Base-by-base conservation (phyloP, 306 rosid genomes). In the Amphicarpaea edgeworthii region DNA sequence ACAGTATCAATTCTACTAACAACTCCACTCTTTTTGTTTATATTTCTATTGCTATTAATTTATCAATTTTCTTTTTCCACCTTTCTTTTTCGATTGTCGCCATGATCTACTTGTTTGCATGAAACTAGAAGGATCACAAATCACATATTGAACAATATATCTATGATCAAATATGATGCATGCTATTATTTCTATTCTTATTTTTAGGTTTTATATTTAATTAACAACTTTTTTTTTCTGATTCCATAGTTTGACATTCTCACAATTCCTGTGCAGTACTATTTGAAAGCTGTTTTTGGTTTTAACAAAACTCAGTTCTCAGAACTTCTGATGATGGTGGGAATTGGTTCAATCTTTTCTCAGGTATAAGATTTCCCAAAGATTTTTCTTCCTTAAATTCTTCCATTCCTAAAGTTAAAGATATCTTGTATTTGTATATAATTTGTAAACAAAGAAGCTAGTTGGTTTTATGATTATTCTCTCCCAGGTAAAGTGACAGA, bases 291-390 rank as follows among this genome's bases (percentile, higher is more conserved):
- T 5, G 91, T 74, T 72, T 93, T 90, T 63, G 91, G 91, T 28
- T 93, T 88, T 69, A 74, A 88, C 80, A 93, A 93, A 75, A 93
- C 88, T 72, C 94, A 93, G 81, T 85, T 88, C 84, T 83, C 96
- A 14, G 93, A 93, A 84, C 86, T 93, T 69, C 73, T 82, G 68
- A 79, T 84, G 93, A 72, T 90, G 68, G 94, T 93, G 10, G 96
- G 91, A 50, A 54, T 90, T 15, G 96, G 97, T 70, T 88, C 96
- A 43, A 93, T 93, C 63, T 67, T 91, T 75, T 88, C 94, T 77
- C 97, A 90, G 94, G 97, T 90, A 83, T 55, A 43, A 42, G 72
- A 8, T 41, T 30, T 20, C 58, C 32, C 15, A 69, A 14, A 62
- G 32, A 37, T 19, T 5, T 51, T 40, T 57, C 63, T 55, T 66